These are phyloP conservation scores for Exidia glandulosa DNA, from an alignment of 768 basidiomycete species.

Conservation along the genomic window DNA sequence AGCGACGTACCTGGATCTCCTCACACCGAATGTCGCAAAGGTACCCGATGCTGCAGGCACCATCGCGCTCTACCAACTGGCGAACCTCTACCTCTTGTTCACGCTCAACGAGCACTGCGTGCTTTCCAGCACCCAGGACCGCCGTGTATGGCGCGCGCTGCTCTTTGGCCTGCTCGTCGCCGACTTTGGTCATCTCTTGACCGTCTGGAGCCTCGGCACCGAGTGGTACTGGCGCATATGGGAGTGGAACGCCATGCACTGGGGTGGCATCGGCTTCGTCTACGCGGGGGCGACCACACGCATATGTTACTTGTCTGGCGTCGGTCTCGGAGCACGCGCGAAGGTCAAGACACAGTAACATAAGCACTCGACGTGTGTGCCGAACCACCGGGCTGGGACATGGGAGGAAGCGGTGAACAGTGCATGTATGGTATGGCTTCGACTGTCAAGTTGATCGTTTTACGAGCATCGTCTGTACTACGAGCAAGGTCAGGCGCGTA, in stretches of 20 bases:
- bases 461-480: too few relatives aligned
- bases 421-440: too few relatives aligned
- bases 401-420: too few relatives aligned
- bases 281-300: constrained; percentile 36
- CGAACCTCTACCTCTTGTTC: constrained; percentile 41
- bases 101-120: constrained; percentile 41
- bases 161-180: constrained; percentile 35
- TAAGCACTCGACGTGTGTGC: too few relatives aligned
- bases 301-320: constrained; percentile 27
- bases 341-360: too few relatives aligned
- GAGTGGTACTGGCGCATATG: constrained; percentile 33
- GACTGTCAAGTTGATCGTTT: too few relatives aligned
- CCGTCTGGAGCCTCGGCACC: constrained; percentile 32
- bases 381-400: too few relatives aligned
- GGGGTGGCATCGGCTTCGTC: constrained; percentile 45
- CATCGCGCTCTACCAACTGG: constrained; percentile 35
- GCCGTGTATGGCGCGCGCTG: constrained; percentile 32
- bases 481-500: too few relatives aligned
- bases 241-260: constrained; percentile 43
- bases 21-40: constrained; percentile 12
- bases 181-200: constrained; percentile 37
- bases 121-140: constrained; percentile 30
- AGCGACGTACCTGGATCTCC: constrained; percentile 26
- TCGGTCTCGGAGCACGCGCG: too few relatives aligned
- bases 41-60: not conserved